Evolutionary conservation across 2,329 filamentous ascomycete species (phyloP), one percentile per base, ranked within the genome.

Genomic region (Raffaelea ambrosiae): DNA sequence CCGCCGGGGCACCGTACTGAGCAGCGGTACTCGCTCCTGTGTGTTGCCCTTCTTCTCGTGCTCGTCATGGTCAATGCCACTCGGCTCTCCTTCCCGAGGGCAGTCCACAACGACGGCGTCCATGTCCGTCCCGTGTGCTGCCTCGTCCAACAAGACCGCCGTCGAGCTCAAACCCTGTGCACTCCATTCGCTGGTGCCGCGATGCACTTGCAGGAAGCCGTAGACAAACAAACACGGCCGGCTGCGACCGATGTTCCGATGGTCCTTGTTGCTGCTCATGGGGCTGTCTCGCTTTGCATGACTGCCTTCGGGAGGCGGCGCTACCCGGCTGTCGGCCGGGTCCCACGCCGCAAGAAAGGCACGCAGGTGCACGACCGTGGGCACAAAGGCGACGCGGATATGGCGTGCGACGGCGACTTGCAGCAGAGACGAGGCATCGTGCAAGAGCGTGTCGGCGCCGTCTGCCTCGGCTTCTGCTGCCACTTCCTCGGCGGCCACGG

Each of bases 311-410:
- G 69, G 68, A 2, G 72, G 72, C 3, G 66, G 49, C 0, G 63
- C 51, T 0, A 69, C 56, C 16, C 55, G 62, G 9, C 68, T 67
- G 48, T 67, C 60, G 1, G 56, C 53, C 3, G 62, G 53, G 18
- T 66, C 66, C 50, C 79, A 74, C 45, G 78, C 72, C 39, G 84
- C 72, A 18, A 96, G 72, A 58, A 84, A 87, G 33, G 87, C 87
- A 47, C 88, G 83, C 7, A 95, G 76, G 62, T 86, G 82, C 20
- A 85, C 81, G 47, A 93, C 74, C 3, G 84, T 88, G 0, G 87
- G 81, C 47, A 81, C 77, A 65, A 94, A 96, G 33, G 79, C 68
- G 9, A 90, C 64, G 47, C 77, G 79, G 53, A 94, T 75, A 57
- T 83, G 79, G 26, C 80, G 77, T 8, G 87, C 83, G 3, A 77